Conservation (phyloP, 169 alveolate genomes). For the Eimeria zaria region DNA sequence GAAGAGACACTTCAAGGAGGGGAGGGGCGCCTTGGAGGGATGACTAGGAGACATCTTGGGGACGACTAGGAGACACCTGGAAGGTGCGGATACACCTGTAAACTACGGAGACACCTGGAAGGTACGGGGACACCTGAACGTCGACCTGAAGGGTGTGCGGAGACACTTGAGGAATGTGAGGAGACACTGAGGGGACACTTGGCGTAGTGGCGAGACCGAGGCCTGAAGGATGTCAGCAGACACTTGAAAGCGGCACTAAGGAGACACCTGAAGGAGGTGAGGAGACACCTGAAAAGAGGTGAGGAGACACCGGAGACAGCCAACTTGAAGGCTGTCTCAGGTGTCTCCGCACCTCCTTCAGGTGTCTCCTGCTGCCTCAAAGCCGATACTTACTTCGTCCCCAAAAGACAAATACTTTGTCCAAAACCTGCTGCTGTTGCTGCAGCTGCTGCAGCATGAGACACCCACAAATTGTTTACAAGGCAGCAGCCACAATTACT, state of each 20-base stretch:
- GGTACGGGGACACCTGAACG: too few relatives aligned
- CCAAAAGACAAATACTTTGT: too few relatives aligned
- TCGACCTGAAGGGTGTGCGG: too few relatives aligned
- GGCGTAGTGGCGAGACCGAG: neutral
- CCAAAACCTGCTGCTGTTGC: constrained; percentile 32
- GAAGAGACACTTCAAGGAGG: neutral
- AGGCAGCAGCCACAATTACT: neutral
- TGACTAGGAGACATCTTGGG: too few relatives aligned
- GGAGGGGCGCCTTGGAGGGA: too few relatives aligned
- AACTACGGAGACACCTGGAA: too few relatives aligned
- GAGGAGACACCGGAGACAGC: neutral
- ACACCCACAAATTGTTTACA: neutral
- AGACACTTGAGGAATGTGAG: too few relatives aligned
- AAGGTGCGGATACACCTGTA: too few relatives aligned
- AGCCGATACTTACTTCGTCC: too few relatives aligned
- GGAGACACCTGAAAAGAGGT: neutral
- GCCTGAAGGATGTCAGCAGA: constrained; percentile 7
- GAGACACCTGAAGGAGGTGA: neutral
- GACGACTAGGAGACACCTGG: too few relatives aligned
- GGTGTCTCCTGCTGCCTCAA: neutral
- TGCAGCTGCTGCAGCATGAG: neutral
- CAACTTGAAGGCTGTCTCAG: neutral
- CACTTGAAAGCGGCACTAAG: neutral
- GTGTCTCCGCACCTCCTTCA: too few relatives aligned
- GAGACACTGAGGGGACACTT: constrained; percentile 12